Evolutionary conservation across 2,329 filamentous ascomycete species (phyloP), one percentile per base, ranked within the genome.

Genomic region (Apiospora hydei): DNA sequence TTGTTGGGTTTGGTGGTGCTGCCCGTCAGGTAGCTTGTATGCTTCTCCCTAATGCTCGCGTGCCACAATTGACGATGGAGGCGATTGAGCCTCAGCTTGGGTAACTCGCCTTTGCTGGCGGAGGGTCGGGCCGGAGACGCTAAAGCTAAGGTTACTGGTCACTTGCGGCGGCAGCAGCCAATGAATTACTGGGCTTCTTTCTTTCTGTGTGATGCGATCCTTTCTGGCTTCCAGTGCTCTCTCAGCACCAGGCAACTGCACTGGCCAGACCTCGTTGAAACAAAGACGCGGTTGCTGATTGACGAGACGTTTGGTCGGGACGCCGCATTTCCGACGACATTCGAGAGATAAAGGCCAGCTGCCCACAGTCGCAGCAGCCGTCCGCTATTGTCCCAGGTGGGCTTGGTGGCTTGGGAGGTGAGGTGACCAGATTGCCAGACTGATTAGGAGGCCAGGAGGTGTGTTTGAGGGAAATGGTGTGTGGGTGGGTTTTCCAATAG

Each of bases 401-500:
- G 53, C 53, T 38, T 61, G 53, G 51, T 57, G 26, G 13, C 51
- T 57, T 24, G n/a, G 49, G 49, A 14, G 49, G 13, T 43, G 8
- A 38, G n/a, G n/a, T n/a, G n/a, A n/a, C n/a, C n/a, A n/a, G n/a
- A n/a, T n/a, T n/a, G n/a, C 34, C 34, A 24, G 49, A 53, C 49
- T 53, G 18, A 47, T 47, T 51, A 51, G 51, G 26, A 26, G 30
- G 10, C 26, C 51, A 57, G 51, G 51, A 34, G 26, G 53, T 64
- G 53, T 64, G 57, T 64, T 64, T 64, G 57, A 64, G 51, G 24
- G 57, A 64, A 64, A 64, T 64, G 30, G 57, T 18, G 57, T 18
- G 57, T 57, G 53, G 30, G 53, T 61, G 53, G 53, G 14, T 61
- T 61, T 21, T 38, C 57, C 18, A 61, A 61, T 61, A 61, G 30